Evolutionary conservation across 2,329 filamentous ascomycete genomes (phyloP).

Genomic region (Falciphora oryzae): DNA sequence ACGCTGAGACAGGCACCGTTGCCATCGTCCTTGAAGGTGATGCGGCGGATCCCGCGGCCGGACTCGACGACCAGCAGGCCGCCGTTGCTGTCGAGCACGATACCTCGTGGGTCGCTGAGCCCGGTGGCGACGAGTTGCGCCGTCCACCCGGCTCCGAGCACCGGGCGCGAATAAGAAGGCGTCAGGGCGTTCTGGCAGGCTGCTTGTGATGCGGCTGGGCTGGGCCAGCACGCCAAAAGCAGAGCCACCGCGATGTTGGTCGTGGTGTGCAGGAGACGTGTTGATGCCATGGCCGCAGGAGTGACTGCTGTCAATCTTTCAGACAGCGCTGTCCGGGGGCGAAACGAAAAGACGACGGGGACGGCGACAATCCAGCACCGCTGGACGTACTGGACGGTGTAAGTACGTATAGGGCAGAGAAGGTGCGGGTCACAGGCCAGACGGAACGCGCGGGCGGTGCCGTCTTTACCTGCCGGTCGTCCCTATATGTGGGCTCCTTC

Average conservation of each 20-base stretch:
- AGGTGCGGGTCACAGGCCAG: too few relatives aligned
- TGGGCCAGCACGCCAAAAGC: slow-evolving; percentile 7
- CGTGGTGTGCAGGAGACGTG: background rate
- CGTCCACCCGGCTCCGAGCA: slow-evolving; percentile 26
- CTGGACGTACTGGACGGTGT: too few relatives aligned
- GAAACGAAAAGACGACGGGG: background rate
- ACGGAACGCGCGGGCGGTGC: too few relatives aligned
- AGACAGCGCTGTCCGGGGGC: background rate
- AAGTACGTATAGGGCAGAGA: too few relatives aligned
- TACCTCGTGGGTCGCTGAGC: slow-evolving; percentile 34
- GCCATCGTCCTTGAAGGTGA: slow-evolving; percentile 35
- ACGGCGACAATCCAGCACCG: too few relatives aligned
- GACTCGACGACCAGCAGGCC: slow-evolving; percentile 40
- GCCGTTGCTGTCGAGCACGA: slow-evolving; percentile 40
- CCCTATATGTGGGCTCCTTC: background rate
- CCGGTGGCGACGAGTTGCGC: slow-evolving; percentile 27
- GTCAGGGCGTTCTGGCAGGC: slow-evolving; percentile 21
- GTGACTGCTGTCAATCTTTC: background rate
- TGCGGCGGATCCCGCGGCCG: slow-evolving; percentile 34
- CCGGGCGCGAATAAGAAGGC: slow-evolving; percentile 22
- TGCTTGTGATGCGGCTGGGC: slow-evolving; percentile 8
- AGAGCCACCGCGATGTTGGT: background rate
- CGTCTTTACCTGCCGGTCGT: too few relatives aligned
- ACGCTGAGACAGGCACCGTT: slow-evolving; percentile 35
- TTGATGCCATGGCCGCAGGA: background rate